These are phyloP conservation scores for Coemansia sp. DNA, from an alignment of 192 early-diverging fungal species.

Conservation along the genomic window DNA sequence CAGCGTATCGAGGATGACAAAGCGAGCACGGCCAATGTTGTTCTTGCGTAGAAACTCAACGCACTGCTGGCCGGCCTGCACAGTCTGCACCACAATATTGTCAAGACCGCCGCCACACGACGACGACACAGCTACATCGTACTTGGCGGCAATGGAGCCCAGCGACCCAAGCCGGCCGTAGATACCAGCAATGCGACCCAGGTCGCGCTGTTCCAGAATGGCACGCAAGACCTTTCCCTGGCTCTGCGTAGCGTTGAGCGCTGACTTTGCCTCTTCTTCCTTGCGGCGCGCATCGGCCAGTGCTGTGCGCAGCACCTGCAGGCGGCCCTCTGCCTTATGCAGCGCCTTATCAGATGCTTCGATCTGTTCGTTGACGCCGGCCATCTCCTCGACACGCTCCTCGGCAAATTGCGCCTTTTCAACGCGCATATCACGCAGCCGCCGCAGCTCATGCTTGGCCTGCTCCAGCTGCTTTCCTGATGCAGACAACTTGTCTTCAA, in stretches of 20 bases:
- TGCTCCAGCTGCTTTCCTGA: constrained; percentile 58
- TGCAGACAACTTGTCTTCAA: constrained; percentile 64
- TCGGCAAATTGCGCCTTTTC: constrained; percentile 48
- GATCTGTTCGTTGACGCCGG: constrained; percentile 53
- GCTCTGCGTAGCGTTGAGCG: constrained; percentile 63
- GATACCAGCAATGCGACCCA: constrained; percentile 74
- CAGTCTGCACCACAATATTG: constrained; percentile 88
- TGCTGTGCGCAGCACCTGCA: constrained; percentile 43
- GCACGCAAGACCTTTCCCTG: constrained; percentile 68
- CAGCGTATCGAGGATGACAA: constrained; percentile 80
- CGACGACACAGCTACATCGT: constrained; percentile 94
- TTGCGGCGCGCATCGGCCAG: constrained; percentile 58
- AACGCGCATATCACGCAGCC: constrained; percentile 50
- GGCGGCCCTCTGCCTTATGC: constrained; percentile 38
- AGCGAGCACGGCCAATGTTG: constrained; percentile 82
- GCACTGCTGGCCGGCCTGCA: constrained; percentile 81
- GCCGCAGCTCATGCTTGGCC: constrained; percentile 57
- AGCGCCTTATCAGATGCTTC: constrained; percentile 53
- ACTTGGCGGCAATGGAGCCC: constrained; percentile 91
- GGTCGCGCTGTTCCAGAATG: constrained; percentile 68
- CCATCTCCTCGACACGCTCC: constrained; percentile 44
- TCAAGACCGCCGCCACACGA: constrained; percentile 75
- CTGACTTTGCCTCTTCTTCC: constrained; percentile 67
- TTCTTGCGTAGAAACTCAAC: constrained; percentile 84
- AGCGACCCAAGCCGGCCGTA: constrained; percentile 90